Base-by-base conservation (phyloP, 2,329 filamentous ascomycete species). In the Exutisphaerella laricina region DNA sequence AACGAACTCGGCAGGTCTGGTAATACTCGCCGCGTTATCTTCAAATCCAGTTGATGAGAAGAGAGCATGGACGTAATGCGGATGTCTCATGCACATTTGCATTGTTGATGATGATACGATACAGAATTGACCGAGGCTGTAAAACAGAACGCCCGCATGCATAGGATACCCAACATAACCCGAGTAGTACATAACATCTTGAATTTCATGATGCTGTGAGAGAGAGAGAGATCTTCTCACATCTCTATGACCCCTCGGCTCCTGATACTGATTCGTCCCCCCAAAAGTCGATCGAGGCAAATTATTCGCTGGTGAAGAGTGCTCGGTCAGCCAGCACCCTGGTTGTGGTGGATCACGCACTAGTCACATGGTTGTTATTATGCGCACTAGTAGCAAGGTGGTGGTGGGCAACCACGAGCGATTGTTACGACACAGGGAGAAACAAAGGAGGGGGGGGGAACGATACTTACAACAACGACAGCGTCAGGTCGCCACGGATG, bases 401-500 rank as follows among this genome's bases (percentile, higher is more conserved):
- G n/a, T n/a, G n/a, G n/a, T n/a, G n/a, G n/a, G n/a, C n/a, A n/a
- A n/a, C n/a, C n/a, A n/a, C n/a, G n/a, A n/a, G n/a, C n/a, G n/a
- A n/a, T n/a, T n/a, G n/a, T n/a, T n/a, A n/a, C n/a, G n/a, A n/a
- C n/a, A n/a, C n/a, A n/a, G n/a, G n/a, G n/a, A n/a, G n/a, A n/a
- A n/a, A n/a, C n/a, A n/a, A n/a, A n/a, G n/a, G n/a, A n/a, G n/a
- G n/a, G n/a, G n/a, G n/a, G n/a, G n/a, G n/a, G n/a, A n/a, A n/a
- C n/a, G n/a, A n/a, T n/a, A 81, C 79, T 72, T 75, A 87, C 84
- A 84, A 78, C 59, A 92, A 73, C 51, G 81, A 83, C 52, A 92
- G 66, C 23, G 85, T 88, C 51, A 94, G 68, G 68, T 94, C 88
- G 59, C 88, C 88, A 57, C 88, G 81, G 53, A 92, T 88, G 65